These are phyloP conservation scores for Dendrobium chrysotoxum DNA, from an alignment of 106 monocot species.

Conservation along the genomic window DNA sequence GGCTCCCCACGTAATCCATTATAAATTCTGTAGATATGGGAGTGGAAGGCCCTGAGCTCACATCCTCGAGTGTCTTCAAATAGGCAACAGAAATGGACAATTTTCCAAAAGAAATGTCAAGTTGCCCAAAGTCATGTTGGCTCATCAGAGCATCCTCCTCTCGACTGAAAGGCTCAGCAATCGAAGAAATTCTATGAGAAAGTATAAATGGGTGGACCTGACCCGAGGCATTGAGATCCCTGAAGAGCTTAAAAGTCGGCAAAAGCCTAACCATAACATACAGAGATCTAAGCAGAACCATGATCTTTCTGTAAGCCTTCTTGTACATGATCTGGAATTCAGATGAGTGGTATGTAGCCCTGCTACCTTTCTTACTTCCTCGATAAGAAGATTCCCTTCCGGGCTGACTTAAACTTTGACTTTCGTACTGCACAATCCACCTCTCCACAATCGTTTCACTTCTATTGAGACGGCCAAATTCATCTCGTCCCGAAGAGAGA, in stretches of 20 bases:
- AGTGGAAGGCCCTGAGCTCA: constrained; percentile 33
- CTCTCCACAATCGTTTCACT: constrained; percentile 48
- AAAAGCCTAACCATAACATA: constrained; percentile 62
- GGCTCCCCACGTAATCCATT: constrained; percentile 84
- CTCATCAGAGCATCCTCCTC: constrained; percentile 66
- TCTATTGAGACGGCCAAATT: constrained; percentile 4
- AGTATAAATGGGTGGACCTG: constrained; percentile 42
- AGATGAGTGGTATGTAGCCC: constrained; percentile 21
- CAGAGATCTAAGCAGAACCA: constrained; percentile 64
- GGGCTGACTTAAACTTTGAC: constrained; percentile 3
- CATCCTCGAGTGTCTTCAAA: constrained; percentile 33
- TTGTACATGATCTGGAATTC: constrained; percentile 31
- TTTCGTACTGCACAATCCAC: constrained; percentile 57
- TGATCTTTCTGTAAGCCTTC: constrained; percentile 40
- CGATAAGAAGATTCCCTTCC: constrained; percentile 7
- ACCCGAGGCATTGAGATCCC: constrained; percentile 48
- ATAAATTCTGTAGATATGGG: constrained; percentile 53
- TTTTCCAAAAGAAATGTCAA: constrained; percentile 60
- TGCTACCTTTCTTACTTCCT: constrained; percentile 15
- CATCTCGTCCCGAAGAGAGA: constrained; percentile 7
- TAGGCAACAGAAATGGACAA: constrained; percentile 60
- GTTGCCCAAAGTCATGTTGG: constrained; percentile 44
- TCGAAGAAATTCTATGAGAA: constrained; percentile 67
- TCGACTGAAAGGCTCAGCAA: constrained; percentile 61
- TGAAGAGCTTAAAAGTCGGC: constrained; percentile 72